Evolutionary conservation across 2,329 filamentous ascomycete genomes (phyloP).

Genomic region (Hymenoscyphus scutula): DNA sequence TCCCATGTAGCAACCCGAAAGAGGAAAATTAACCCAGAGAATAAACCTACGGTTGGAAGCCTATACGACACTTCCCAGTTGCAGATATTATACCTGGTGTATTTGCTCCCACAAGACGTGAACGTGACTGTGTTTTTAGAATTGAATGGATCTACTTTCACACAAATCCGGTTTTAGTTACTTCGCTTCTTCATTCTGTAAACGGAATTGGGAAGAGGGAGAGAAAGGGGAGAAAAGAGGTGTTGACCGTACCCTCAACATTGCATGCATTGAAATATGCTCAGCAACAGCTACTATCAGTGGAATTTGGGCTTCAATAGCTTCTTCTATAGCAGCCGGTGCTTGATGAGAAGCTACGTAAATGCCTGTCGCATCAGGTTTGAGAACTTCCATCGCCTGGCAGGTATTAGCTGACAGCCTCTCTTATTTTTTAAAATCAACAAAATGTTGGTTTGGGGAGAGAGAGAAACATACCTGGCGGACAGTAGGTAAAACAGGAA

Average conservation of each 20-base stretch:
- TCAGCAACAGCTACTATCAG: slow-evolving; percentile 75
- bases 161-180: neutral
- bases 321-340: slow-evolving; percentile 71
- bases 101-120: slow-evolving; percentile 69
- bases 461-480: slow-evolving; percentile 45
- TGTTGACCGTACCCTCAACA: slow-evolving; percentile 54
- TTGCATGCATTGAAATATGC: slow-evolving; percentile 71
- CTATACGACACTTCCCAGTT: slow-evolving; percentile 65
- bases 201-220: neutral
- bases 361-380: slow-evolving; percentile 75
- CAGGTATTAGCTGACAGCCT: slow-evolving; percentile 9
- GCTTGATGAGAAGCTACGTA: slow-evolving; percentile 77
- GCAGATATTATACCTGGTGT: slow-evolving; percentile 73
- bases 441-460: neutral
- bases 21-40: no score
- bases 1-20: no score
- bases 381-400: slow-evolving; percentile 67
- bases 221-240: neutral
- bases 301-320: slow-evolving; percentile 72
- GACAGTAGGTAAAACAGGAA: slow-evolving; percentile 69
- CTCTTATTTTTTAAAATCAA: neutral
- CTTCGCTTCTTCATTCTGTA: neutral
- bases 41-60: slow-evolving; percentile 61
- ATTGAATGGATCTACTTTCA: slow-evolving; percentile 60
- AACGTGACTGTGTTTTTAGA: slow-evolving; percentile 65